A percentile compares a stretch with the other conserved stretches of the same genome.
These are phyloP conservation scores for Drosera spatulata DNA, from an alignment of 179 eudicot genomes.

Conservation along the genomic window DNA sequence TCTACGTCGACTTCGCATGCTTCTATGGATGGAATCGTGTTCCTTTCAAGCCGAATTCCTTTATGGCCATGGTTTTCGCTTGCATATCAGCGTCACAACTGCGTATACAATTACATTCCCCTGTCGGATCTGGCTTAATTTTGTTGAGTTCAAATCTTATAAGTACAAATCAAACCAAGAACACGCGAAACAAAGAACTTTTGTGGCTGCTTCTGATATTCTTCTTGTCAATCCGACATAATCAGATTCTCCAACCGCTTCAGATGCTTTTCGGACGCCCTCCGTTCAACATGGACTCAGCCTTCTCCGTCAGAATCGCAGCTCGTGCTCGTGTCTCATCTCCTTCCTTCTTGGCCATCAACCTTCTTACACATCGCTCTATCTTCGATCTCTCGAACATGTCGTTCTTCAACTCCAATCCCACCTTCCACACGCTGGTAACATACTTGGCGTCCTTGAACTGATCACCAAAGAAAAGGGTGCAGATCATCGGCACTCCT, in stretches of 20 bases:
- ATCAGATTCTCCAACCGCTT: constrained; percentile 4
- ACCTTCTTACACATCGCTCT: not conserved
- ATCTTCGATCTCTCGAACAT: constrained; percentile 1
- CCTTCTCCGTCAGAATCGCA: not conserved
- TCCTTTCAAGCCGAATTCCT: too few species aligned
- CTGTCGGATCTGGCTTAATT: too few species aligned
- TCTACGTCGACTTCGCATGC: too few species aligned
- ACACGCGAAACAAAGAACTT: too few species aligned
- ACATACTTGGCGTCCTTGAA: not conserved
- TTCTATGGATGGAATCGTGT: too few species aligned
- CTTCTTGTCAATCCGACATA: not conserved
- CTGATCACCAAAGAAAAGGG: constrained; percentile 4
- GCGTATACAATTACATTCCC: too few species aligned
- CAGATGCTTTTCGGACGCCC: constrained; percentile 2
- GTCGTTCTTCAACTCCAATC: not conserved
- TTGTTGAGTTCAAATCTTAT: too few species aligned
- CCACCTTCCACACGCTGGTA: not conserved
- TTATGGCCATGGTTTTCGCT: too few species aligned
- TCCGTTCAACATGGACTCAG: not conserved
- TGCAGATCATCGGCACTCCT: constrained; percentile 12
- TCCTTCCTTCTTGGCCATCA: constrained; percentile 7
- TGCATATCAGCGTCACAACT: too few species aligned
- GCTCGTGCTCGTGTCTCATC: constrained; percentile 5
- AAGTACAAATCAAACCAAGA: too few species aligned
- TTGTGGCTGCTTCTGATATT: too few species aligned